Percentiles rank a stretch among this genome's conserved stretches.
Evolutionary conservation across 2,329 filamentous ascomycete genomes (phyloP).

Genomic region (Incumbomyces delicatus): DNA sequence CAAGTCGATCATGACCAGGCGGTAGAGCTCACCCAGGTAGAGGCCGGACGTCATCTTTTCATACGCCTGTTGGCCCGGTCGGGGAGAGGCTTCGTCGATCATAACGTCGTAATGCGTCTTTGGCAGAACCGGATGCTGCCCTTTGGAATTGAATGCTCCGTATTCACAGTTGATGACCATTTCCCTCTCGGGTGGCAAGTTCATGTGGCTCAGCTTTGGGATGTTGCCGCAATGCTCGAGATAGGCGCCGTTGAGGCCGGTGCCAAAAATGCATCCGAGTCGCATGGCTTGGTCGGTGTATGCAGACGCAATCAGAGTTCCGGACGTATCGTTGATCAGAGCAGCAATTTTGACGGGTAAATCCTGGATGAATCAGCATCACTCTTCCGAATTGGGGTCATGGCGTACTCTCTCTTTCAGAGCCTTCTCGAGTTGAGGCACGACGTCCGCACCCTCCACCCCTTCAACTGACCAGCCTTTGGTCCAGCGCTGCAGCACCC

Average conservation of each 20-base stretch:
- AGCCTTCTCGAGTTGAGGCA: conserved; percentile 75
- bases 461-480: conserved; percentile 94
- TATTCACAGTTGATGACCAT: conserved; percentile 98
- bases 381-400: not conserved
- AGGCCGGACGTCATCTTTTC: conserved; percentile 97
- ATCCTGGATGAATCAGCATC: conserved; percentile 10
- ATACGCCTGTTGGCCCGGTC: conserved; percentile 87
- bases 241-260: conserved; percentile 95
- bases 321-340: conserved; percentile 94
- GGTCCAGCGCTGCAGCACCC: conserved; percentile 88
- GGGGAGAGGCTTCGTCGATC: conserved; percentile 84
- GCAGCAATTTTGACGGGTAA: conserved; percentile 70
- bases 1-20: conserved; percentile 73
- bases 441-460: conserved; percentile 83
- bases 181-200: conserved; percentile 69
- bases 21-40: conserved; percentile 91
- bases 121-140: conserved; percentile 64
- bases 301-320: conserved; percentile 88
- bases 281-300: conserved; percentile 92
- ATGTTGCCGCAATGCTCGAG: conserved; percentile 89
- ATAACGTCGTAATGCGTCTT: conserved; percentile 75
- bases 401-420: conserved; percentile 54
- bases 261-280: conserved; percentile 97
- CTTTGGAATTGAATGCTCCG: conserved; percentile 89
- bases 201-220: conserved; percentile 86